Percentiles rank a stretch among this genome's conserved stretches.
phyloP scores from a whole-genome alignment of 805 yeast species.

The Millerozyma acaciae region DNA sequence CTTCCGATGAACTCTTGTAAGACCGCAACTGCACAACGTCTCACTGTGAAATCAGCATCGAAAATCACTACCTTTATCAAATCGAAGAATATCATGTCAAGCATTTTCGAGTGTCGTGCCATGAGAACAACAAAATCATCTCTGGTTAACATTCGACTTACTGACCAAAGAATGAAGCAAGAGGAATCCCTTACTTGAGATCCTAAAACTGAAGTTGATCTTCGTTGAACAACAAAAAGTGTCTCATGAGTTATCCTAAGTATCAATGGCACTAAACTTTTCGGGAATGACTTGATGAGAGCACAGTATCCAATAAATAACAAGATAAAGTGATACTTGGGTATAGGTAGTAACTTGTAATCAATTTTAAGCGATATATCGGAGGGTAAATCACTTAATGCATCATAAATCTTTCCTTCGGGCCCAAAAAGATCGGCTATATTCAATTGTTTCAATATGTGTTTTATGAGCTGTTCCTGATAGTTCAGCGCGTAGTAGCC shows the following conservation, averaged over 20 bases:
- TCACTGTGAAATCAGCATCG: slow-evolving; percentile 68
- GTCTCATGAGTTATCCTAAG: slow-evolving; percentile 40
- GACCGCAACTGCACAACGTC: slow-evolving; percentile 84
- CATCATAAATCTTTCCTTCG: slow-evolving; percentile 1
- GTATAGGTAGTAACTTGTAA: slow-evolving; percentile 31
- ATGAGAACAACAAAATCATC: slow-evolving; percentile 10
- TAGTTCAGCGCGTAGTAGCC: slow-evolving; percentile 31
- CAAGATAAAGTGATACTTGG: slow-evolving; percentile 56
- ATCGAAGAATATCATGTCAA: slow-evolving; percentile 23
- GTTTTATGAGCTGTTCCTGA: slow-evolving; percentile 39
- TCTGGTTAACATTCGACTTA: slow-evolving; percentile 40
- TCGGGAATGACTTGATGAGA: slow-evolving; percentile 25
- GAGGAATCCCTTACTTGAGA: slow-evolving; percentile 78
- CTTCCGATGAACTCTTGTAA: slow-evolving; percentile 84
- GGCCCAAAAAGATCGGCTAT: slow-evolving; percentile 7
- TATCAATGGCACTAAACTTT: slow-evolving; percentile 16
- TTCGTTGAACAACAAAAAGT: slow-evolving; percentile 55
- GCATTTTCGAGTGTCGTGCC: slow-evolving; percentile 9
- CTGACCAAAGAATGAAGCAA: slow-evolving; percentile 81
- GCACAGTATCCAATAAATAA: slow-evolving; percentile 48
- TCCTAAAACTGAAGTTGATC: slow-evolving; percentile 53
- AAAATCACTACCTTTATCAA: slow-evolving; percentile 55
- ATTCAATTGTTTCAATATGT: slow-evolving; percentile 30
- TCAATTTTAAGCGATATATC: slow-evolving; percentile 15
- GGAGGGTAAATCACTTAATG: slow-evolving; percentile 1